A percentile compares a stretch with the other conserved stretches of the same genome.
These are phyloP conservation scores for Boletellus sp. DNA, from an alignment of 1,284 basidiomycete genomes.

Conservation along the genomic window DNA sequence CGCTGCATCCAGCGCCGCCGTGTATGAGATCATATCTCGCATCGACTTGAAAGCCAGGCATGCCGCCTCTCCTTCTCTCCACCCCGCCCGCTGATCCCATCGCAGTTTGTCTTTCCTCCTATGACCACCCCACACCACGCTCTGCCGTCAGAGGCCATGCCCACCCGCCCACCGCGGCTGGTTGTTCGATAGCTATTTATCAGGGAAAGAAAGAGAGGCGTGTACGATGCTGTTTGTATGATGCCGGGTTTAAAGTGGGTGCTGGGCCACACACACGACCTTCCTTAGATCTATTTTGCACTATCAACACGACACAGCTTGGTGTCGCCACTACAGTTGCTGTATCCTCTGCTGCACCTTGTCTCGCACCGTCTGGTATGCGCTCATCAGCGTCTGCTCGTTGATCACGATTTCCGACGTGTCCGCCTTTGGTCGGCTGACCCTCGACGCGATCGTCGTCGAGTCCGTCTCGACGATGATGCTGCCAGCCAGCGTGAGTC, in stretches of 20 bases:
- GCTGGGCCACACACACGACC: too few species aligned
- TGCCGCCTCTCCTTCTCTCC: background rate
- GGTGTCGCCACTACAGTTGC: constrained; percentile 36
- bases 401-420: constrained; percentile 97
- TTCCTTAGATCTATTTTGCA: background rate
- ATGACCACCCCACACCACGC: constrained; percentile 9
- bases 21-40: constrained; percentile 27
- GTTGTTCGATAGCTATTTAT: background rate
- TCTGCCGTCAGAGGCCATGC: too few species aligned
- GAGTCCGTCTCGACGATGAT: constrained; percentile 98
- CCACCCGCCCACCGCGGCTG: too few species aligned
- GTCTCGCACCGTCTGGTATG: constrained; percentile 89
- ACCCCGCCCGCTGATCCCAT: background rate
- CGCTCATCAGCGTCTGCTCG: constrained; percentile 92
- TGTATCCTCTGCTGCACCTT: constrained; percentile 64
- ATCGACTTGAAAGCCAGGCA: constrained; percentile 18
- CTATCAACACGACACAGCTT: background rate
- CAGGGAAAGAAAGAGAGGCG: too few species aligned
- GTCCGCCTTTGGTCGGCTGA: constrained; percentile 90
- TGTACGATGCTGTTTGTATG: too few species aligned
- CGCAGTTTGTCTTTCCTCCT: constrained; percentile 12
- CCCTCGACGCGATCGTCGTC: constrained; percentile 90
- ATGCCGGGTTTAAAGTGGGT: too few species aligned
- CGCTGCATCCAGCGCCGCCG: constrained; percentile 32
- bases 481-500: constrained; percentile 42